Evolutionary conservation across 495 filamentous ascomycete species (phyloP).

Genomic region (Podospora pseudocomata): DNA sequence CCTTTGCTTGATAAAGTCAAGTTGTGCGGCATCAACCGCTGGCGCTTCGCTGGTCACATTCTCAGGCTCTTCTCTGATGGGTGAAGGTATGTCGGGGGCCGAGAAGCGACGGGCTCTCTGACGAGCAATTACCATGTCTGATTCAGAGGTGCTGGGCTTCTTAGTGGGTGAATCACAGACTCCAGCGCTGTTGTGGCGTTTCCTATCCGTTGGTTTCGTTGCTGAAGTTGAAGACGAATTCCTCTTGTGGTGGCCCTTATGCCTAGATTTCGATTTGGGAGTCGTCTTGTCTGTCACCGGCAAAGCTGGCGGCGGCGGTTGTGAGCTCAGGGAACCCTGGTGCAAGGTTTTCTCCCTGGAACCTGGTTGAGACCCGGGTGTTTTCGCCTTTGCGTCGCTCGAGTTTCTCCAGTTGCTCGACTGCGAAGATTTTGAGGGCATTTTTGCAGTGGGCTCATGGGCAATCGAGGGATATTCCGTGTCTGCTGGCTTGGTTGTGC

Average conservation of each 20-base stretch:
- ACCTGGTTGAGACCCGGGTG: slow-evolving; percentile 5
- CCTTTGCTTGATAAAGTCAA: background rate
- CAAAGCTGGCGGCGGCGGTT: background rate
- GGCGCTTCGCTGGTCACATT: background rate
- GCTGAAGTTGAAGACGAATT: background rate
- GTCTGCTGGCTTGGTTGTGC: background rate
- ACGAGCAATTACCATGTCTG: background rate
- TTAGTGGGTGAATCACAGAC: background rate
- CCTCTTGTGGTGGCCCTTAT: background rate
- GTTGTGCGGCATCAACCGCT: background rate
- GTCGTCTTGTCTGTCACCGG: background rate
- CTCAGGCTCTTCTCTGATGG: background rate
- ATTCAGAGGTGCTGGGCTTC: background rate
- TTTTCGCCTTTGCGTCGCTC: background rate
- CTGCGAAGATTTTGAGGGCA: background rate
- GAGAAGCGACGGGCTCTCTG: slow-evolving; percentile 3
- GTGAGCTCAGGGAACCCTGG: background rate
- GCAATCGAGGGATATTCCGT: slow-evolving; percentile 1
- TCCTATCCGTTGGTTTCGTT: background rate
- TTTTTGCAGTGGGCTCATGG: background rate
- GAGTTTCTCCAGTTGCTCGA: background rate
- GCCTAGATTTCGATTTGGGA: background rate
- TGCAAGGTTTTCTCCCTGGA: background rate
- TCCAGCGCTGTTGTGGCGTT: background rate
- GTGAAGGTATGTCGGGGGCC: background rate